Percentiles rank a stretch among this genome's conserved stretches.
Conservation (phyloP, 1,139 yeast genomes). For the Protomyces macrosporus region DNA sequence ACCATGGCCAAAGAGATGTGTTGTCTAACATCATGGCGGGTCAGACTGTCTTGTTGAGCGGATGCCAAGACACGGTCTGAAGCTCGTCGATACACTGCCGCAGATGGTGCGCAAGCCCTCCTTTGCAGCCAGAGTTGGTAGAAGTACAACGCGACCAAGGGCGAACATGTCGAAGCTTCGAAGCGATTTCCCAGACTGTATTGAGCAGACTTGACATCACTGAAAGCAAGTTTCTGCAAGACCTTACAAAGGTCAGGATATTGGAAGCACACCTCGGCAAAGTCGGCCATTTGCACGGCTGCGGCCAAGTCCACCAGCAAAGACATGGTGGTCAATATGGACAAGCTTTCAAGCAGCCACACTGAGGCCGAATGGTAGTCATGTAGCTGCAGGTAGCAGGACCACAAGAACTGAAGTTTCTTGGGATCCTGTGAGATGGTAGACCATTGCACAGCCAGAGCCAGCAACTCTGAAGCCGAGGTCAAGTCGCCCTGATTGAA, state of each 20-base stretch:
- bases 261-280: neutral
- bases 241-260: neutral
- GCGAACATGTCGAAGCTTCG: neutral
- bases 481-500: neutral
- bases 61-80: neutral
- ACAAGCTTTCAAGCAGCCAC: neutral
- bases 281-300: neutral
- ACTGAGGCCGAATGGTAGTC: neutral
- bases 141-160: neutral
- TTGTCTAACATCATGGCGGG: neutral
- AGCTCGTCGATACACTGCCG: neutral
- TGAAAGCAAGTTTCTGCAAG: neutral
- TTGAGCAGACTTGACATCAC: neutral
- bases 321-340: neutral
- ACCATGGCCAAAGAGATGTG: neutral
- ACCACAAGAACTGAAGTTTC: slow-evolving; percentile 16
- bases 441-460: neutral
- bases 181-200: neutral
- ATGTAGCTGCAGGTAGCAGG: neutral
- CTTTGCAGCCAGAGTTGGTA: neutral
- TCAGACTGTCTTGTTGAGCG: neutral
- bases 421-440: neutral
- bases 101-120: neutral
- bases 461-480: neutral
- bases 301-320: neutral